Base-by-base conservation (phyloP, 371 early-diverging fungal species). In the Caulochytrium protostelioides region DNA sequence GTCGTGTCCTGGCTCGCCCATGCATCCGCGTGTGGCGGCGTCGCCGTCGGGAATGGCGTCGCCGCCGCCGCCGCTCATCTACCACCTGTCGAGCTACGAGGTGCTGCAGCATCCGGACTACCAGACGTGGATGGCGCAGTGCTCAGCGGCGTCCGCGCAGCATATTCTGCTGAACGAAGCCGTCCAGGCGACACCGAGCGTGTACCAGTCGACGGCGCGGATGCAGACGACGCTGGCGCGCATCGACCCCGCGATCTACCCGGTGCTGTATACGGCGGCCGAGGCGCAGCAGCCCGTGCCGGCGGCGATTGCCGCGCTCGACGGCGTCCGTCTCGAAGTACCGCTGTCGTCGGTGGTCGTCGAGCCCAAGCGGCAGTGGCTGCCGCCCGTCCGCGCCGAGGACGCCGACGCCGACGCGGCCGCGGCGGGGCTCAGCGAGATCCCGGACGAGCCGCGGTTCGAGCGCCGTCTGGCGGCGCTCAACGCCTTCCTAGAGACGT, bases 61-160 rank as follows among this genome's bases (percentile, higher is more conserved):
- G n/a, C n/a, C n/a, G n/a, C n/a, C n/a, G n/a, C n/a, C n/a, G n/a
- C n/a, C n/a, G n/a, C n/a, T n/a, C n/a, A n/a, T n/a, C n/a, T n/a
- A n/a, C n/a, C n/a, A n/a, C n/a, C n/a, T n/a, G n/a, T n/a, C n/a
- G n/a, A n/a, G n/a, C n/a, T n/a, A 64, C 1, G 61, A 57, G 15
- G 76, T 87, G 0, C 32, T 85, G 13, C 52, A 63, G 32, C 64
- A 79, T 39, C 43, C 46, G 6, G 42, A 57, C n/a, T 87, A 86
- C 58, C 51, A 52, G 24, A 47, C 41, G 10, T 86, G 85, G 86
- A 76, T 82, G 58, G 43, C 54, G 12, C 42, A 9, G 10, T 19
- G 74, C 78, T 10, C 67, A 70, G 52, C 72, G 70, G 43, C 43
- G 44, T 17, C 9, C 18, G 32, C n/a, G 22, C 51, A 79, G 68